phyloP scores from a whole-genome alignment of 495 filamentous ascomycete genomes.

The Hypoxylon cercidicola region DNA sequence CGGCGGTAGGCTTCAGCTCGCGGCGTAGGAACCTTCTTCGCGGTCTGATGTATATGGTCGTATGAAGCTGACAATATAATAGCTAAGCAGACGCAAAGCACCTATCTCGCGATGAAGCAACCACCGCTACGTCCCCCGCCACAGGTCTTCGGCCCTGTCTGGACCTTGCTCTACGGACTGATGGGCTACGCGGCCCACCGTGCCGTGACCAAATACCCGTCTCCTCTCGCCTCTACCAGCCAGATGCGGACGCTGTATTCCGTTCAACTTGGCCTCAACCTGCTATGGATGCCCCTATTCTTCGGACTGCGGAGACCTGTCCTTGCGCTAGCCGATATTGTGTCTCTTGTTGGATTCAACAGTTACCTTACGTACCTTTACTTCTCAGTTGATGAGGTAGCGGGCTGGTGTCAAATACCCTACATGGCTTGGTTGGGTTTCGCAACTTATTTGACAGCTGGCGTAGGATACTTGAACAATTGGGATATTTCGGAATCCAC shows the following conservation, averaged over 20 bases:
- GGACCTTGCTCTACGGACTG: constrained; percentile 85
- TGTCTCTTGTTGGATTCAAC: constrained; percentile 73
- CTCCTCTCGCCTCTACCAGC: constrained; percentile 44
- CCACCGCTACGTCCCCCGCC: constrained; percentile 84
- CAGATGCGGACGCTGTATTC: constrained; percentile 73
- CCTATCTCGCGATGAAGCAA: constrained; percentile 75
- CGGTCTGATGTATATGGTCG: not conserved
- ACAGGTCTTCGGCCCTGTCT: constrained; percentile 82
- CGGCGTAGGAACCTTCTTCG: constrained; percentile 57
- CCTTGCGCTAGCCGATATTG: constrained; percentile 79
- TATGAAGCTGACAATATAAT: constrained; percentile 8
- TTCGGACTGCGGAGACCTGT: constrained; percentile 76
- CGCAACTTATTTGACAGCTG: constrained; percentile 80
- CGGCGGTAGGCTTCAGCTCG: constrained; percentile 69
- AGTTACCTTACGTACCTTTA: constrained; percentile 78
- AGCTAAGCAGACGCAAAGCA: constrained; percentile 67
- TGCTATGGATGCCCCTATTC: constrained; percentile 95
- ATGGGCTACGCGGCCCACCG: constrained; percentile 93
- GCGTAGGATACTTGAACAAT: constrained; percentile 77
- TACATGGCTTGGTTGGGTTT: constrained; percentile 87
- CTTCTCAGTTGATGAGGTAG: constrained; percentile 74
- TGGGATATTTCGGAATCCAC: constrained; percentile 69
- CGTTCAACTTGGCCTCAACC: constrained; percentile 83
- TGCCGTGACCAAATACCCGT: constrained; percentile 50
- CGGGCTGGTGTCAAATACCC: constrained; percentile 78